Conservation (phyloP, 1,284 basidiomycete genomes). For the Leccinum subfulvum region DNA sequence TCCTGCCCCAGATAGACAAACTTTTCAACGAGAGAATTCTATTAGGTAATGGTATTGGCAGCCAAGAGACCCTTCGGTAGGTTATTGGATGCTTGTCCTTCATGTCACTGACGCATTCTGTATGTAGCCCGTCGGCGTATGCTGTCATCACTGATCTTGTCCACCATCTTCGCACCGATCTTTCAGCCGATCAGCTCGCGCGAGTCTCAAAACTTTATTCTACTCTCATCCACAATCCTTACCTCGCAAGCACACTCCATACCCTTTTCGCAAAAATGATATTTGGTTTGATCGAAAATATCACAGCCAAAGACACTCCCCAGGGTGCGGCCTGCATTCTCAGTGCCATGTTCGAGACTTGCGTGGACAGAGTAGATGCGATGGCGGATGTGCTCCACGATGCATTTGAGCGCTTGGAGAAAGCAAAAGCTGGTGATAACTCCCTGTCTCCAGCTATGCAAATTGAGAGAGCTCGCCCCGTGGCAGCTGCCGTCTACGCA, state of each 20-base stretch:
- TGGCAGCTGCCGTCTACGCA: constrained; percentile 71
- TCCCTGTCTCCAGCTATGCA: constrained; percentile 48
- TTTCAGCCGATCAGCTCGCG: constrained; percentile 77
- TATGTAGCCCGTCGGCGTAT: constrained; percentile 77
- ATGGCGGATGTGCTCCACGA: constrained; percentile 71
- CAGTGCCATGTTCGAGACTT: constrained; percentile 78
- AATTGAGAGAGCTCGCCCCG: constrained; percentile 80
- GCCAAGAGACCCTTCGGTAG: constrained; percentile 81
- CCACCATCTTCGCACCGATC: constrained; percentile 86
- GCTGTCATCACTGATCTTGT: constrained; percentile 92
- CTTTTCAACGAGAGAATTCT: constrained; percentile 92
- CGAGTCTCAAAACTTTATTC: constrained; percentile 86
- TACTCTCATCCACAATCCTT: constrained; percentile 87
- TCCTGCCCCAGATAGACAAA: constrained; percentile 86
- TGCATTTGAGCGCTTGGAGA: constrained; percentile 47
- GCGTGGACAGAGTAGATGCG: constrained; percentile 84
- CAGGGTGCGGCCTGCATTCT: constrained; percentile 70
- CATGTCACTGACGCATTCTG: constrained; percentile 12
- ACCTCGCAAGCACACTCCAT: constrained; percentile 80
- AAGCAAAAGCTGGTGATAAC: constrained; percentile 47
- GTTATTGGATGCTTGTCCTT: constrained; percentile 18
- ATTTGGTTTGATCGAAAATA: constrained; percentile 85
- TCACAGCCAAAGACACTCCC: constrained; percentile 72
- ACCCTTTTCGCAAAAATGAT: constrained; percentile 94
- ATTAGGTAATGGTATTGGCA: constrained; percentile 79